A percentile compares a stretch with the other conserved stretches of the same genome.
Conservation (phyloP, 495 filamentous ascomycete genomes). For the Penicillium steckii region DNA sequence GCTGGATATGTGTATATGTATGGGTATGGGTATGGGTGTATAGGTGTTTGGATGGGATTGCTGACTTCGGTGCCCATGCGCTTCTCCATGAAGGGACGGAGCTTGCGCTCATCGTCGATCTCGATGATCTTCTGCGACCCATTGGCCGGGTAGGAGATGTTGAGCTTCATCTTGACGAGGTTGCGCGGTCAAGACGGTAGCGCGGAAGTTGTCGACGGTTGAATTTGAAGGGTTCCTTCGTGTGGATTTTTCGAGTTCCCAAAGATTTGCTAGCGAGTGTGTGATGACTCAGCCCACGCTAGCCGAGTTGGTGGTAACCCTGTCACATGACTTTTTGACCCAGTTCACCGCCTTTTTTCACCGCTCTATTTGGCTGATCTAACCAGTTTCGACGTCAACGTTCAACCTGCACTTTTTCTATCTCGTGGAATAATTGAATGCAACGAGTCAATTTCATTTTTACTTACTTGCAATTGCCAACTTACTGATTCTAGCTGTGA, state of each 20-base stretch:
- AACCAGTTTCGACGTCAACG: too few relatives aligned
- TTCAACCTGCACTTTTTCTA: too few relatives aligned
- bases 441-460: too few relatives aligned
- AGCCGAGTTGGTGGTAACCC: slow-evolving; percentile 21
- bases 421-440: too few relatives aligned
- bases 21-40: slow-evolving; percentile 1
- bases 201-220: slow-evolving; percentile 50
- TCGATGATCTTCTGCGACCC: slow-evolving; percentile 99
- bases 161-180: slow-evolving; percentile 79
- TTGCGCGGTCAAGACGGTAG: slow-evolving; percentile 54
- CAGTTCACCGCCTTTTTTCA: not conserved
- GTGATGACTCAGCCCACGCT: slow-evolving; percentile 25
- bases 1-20: slow-evolving; percentile 8
- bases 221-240: slow-evolving; percentile 37
- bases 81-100: slow-evolving; percentile 82
- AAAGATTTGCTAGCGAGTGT: slow-evolving; percentile 32
- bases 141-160: slow-evolving; percentile 98
- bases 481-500: too few relatives aligned
- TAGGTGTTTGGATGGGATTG: slow-evolving; percentile 22
- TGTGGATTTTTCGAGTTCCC: slow-evolving; percentile 34
- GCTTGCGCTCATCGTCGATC: slow-evolving; percentile 94
- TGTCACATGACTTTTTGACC: slow-evolving; percentile 12
- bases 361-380: too few relatives aligned
- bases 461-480: too few relatives aligned
- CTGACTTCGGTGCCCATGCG: slow-evolving; percentile 96